Conservation (phyloP, 1,284 basidiomycete genomes). For the Pseudozyma hubeiensis region DNA sequence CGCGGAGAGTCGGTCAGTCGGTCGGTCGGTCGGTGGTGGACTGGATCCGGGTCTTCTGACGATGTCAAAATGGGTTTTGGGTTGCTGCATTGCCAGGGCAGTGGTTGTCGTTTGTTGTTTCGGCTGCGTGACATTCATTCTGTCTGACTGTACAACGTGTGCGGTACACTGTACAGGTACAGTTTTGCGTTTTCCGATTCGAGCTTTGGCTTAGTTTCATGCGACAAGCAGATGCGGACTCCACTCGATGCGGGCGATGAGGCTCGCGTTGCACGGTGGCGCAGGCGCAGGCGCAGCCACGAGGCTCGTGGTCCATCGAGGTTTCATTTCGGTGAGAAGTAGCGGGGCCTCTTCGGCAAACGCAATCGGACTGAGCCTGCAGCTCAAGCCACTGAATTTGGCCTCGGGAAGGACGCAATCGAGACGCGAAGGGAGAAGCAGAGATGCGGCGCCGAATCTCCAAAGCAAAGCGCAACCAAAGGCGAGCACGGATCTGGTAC, state of each 20-base stretch:
- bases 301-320: conserved; percentile 9
- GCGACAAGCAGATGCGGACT: conserved; percentile 4
- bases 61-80: conserved; percentile 1
- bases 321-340: conserved; percentile 17
- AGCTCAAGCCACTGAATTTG: conserved; percentile 5
- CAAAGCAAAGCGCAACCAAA: neutral
- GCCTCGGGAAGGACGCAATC: neutral
- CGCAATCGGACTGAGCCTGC: conserved; percentile 10
- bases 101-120: neutral
- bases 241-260: neutral
- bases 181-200: too few species aligned
- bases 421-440: neutral
- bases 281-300: conserved; percentile 16
- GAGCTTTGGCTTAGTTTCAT: conserved; percentile 5
- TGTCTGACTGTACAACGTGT: too few species aligned
- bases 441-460: conserved; percentile 1
- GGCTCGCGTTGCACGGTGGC: conserved; percentile 8
- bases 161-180: too few species aligned
- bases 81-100: conserved; percentile 3
- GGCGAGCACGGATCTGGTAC: neutral
- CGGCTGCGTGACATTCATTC: neutral
- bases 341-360: conserved; percentile 8
- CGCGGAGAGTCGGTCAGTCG: neutral
- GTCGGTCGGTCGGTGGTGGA: neutral
- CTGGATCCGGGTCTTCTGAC: neutral